Evolutionary conservation across 164 flowering plant genomes (phyloP), one percentile per base, ranked within the genome.

Genomic region (Amborella trichopoda): DNA sequence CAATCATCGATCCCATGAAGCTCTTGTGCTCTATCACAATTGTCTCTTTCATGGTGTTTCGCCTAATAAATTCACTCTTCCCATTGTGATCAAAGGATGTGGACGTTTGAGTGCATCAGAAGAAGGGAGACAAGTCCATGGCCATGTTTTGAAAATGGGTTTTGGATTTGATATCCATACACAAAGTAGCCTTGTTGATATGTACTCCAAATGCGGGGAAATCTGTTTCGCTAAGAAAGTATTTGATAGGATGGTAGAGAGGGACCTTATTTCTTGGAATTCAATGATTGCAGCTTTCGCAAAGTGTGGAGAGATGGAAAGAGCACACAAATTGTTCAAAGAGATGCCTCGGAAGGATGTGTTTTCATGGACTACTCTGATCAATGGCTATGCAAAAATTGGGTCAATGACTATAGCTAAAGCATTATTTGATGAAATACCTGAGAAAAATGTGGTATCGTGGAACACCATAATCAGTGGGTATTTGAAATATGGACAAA

Each of bases 101-200:
- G 46, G 46, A 37, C 4, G 27, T 40, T 50, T 76, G 23, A 25
- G 26, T 16, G 68, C 72, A n/a, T n/a, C n/a, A n/a, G n/a, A n/a
- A n/a, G n/a, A n/a, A n/a, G n/a, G n/a, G n/a, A n/a, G n/a, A n/a
- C n/a, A n/a, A n/a, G n/a, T n/a, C n/a, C n/a, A n/a, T n/a, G n/a
- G n/a, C n/a, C n/a, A n/a, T n/a, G n/a, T n/a, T n/a, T n/a, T n/a
- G n/a, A n/a, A n/a, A n/a, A n/a, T n/a, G n/a, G n/a, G n/a, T n/a
- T n/a, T n/a, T n/a, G n/a, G n/a, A n/a, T n/a, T n/a, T n/a, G n/a
- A n/a, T n/a, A n/a, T n/a, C n/a, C n/a, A n/a, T n/a, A n/a, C n/a
- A n/a, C n/a, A n/a, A n/a, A n/a, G n/a, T n/a, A n/a, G n/a, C n/a
- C n/a, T n/a, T n/a, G n/a, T n/a, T n/a, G 17, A 26, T 40, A 46